Conservation (phyloP, 768 basidiomycete species). For the Daedaleopsis sinensis region DNA sequence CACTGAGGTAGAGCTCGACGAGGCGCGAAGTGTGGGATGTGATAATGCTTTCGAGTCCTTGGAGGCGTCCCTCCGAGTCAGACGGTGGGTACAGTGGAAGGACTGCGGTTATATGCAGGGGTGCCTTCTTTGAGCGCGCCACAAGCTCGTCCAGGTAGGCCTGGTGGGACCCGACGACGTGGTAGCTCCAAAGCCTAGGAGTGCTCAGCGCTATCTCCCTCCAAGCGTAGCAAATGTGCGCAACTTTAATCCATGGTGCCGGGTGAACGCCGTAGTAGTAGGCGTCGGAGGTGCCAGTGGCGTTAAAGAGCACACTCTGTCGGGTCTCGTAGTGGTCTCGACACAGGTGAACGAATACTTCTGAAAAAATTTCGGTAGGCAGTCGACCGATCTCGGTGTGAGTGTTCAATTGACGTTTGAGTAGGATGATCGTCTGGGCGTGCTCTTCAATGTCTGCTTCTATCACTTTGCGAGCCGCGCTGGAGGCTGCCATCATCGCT, state of each 20-base stretch:
- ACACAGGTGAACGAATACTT: conserved; percentile 10
- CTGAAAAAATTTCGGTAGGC: conserved; percentile 18
- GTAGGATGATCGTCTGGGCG: conserved; percentile 7
- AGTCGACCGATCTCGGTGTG: conserved; percentile 13
- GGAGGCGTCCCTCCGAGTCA: too few relatives aligned
- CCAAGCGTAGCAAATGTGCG: conserved; percentile 15
- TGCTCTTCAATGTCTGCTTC: conserved; percentile 9
- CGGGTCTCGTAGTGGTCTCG: neutral
- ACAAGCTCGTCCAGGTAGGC: conserved; percentile 1
- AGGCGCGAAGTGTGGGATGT: neutral
- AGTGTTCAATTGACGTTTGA: conserved; percentile 10
- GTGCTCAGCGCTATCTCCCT: conserved; percentile 8
- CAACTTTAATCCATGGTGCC: conserved; percentile 4
- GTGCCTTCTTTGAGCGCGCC: conserved; percentile 10
- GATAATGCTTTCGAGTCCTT: neutral
- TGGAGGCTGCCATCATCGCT: too few relatives aligned
- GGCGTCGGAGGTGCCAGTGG: too few relatives aligned
- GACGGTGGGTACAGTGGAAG: neutral
- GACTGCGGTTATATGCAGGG: conserved; percentile 8
- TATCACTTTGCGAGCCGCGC: conserved; percentile 1
- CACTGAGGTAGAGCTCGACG: neutral
- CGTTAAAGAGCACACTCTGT: too few relatives aligned
- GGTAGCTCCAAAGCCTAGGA: conserved; percentile 13
- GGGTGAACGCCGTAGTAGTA: neutral
- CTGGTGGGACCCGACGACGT: conserved; percentile 1